These are phyloP conservation scores for Ustilago esculenta DNA, from an alignment of 1,284 basidiomycete species.

Conservation along the genomic window DNA sequence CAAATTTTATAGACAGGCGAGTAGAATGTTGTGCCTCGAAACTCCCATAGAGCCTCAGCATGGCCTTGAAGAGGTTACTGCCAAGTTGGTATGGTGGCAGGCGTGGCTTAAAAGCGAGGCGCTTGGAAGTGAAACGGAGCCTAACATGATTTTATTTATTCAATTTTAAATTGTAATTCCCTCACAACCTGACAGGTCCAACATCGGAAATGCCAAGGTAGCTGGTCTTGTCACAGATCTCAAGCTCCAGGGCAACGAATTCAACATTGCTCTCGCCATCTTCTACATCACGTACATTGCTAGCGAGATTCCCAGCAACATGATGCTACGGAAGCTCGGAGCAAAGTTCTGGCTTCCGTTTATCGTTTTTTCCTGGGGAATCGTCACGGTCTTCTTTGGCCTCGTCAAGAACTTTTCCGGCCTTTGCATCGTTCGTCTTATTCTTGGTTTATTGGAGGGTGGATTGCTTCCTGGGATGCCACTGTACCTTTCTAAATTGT, in stretches of 20 bases:
- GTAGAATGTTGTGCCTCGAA: too few relatives aligned
- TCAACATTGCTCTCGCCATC: slow-evolving; percentile 41
- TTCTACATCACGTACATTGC: slow-evolving; percentile 54
- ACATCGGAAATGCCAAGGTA: slow-evolving; percentile 55
- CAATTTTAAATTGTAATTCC: background rate
- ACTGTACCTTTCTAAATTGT: slow-evolving; percentile 35
- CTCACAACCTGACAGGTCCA: slow-evolving; percentile 6
- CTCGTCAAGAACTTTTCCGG: slow-evolving; percentile 72
- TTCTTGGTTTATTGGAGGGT: slow-evolving; percentile 65
- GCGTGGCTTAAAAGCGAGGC: too few relatives aligned
- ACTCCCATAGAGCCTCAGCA: too few relatives aligned
- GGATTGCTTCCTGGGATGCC: slow-evolving; percentile 70
- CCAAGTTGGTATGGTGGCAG: too few relatives aligned
- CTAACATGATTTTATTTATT: too few relatives aligned
- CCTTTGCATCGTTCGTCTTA: slow-evolving; percentile 72
- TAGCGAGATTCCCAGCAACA: slow-evolving; percentile 63
- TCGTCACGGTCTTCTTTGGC: slow-evolving; percentile 73
- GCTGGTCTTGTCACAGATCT: slow-evolving; percentile 46
- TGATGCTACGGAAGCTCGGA: slow-evolving; percentile 61
- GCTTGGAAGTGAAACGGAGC: background rate
- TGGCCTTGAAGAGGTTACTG: too few relatives aligned
- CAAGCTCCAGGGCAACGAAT: slow-evolving; percentile 40
- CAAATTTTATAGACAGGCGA: slow-evolving; percentile 49
- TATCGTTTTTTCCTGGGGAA: slow-evolving; percentile 73
- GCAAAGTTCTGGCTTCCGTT: slow-evolving; percentile 69